Base-by-base conservation (phyloP, 2,329 filamentous ascomycete species). In the Phialocephala sp. region DNA sequence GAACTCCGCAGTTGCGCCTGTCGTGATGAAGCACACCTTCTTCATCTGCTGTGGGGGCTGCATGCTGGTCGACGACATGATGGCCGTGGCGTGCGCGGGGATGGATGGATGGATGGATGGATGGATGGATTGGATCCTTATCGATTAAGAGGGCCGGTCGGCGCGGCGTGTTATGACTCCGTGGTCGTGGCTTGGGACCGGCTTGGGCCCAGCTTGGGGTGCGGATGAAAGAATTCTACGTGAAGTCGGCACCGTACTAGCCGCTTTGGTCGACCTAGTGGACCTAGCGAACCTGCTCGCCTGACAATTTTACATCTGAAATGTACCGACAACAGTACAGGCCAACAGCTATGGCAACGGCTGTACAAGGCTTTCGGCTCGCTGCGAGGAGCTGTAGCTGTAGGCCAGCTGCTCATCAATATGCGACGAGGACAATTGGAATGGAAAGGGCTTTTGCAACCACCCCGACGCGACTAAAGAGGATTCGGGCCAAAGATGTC, bases 1-100 rank as follows among this genome's bases (percentile, higher is more conserved):
- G 79, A 99, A 99, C 22, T 90, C 87, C 18, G 94, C 93, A 0
- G 94, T 99, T 6, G 95, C 94, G 64, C 95, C 95, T 36, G 97
- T 91, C 0, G 95, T 98, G 63, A 97, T 90, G 71, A 99, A 91
- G 76, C 92, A 95, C 61, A 73, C 71, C 60, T 70, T 69, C 6
- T 36, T 63, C 65, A 68, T 64, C 50, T 67, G 68, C n/a, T 20
- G 63, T 60, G 8, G 20, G 8, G 4, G 8, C 45, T 50, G 20
- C 43, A 41, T 18, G 43, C 27, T 32, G 27, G 27, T 32, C 6
- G 27, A 32, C 27, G 27, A 32, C 27, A 6, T 22, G 43, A 11
- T 27, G 22, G n/a, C 20, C 8, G 2, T 22, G 45, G 45, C n/a
- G n/a, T 43, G 12, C 18, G 8, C 9, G n/a, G n/a, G 22, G 45